Evolutionary conservation across 73 alveolate species (phyloP).

Genomic region (Blepharisma japonicum): DNA sequence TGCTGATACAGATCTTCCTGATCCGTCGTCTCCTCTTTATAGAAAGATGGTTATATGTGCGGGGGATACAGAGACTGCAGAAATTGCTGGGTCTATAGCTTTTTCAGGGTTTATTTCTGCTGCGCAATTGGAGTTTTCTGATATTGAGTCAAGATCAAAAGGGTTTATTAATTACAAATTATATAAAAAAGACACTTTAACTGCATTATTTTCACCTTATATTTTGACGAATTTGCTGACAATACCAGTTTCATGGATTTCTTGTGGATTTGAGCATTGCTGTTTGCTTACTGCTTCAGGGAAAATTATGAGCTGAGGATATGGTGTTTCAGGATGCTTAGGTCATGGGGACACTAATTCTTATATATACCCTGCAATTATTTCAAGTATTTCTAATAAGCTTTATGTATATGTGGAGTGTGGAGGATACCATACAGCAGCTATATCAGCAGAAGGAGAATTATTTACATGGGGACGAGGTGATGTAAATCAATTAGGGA

Average conservation of each 20-base stretch:
- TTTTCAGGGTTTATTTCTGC: constrained; percentile 11
- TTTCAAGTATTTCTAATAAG: constrained; percentile 10
- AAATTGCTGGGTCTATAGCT: not conserved
- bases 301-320: constrained; percentile 63
- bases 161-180: not conserved
- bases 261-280: constrained; percentile 67
- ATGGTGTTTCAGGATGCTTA: constrained; percentile 69
- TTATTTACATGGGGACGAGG: constrained; percentile 63
- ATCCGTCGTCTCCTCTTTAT: not conserved
- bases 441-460: constrained; percentile 31
- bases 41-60: constrained; percentile 11
- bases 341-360: constrained; percentile 60
- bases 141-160: not conserved
- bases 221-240: not conserved
- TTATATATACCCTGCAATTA: constrained; percentile 42
- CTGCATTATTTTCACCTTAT: not conserved
- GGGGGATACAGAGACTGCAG: not conserved
- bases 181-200: not conserved
- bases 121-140: not conserved
- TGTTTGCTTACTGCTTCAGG: constrained; percentile 47
- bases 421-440: constrained; percentile 66
- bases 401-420: constrained; percentile 32
- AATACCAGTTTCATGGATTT: not conserved
- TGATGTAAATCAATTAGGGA: constrained; percentile 63
- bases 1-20: not conserved